These are phyloP conservation scores for Alternaria tenuissima DNA, from an alignment of 2,329 filamentous ascomycete species.

Conservation along the genomic window DNA sequence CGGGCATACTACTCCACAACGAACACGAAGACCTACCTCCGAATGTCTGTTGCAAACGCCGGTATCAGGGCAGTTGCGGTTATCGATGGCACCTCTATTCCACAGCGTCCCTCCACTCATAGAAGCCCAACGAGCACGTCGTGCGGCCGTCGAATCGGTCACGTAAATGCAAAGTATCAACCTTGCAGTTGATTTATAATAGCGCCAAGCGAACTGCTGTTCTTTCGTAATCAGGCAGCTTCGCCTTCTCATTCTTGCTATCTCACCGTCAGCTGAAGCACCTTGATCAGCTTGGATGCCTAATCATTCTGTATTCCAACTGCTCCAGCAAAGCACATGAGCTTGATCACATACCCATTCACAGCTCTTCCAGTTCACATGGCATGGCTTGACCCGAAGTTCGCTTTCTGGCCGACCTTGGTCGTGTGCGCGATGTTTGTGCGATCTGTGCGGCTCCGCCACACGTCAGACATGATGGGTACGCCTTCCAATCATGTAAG, in stretches of 20 bases:
- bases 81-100: background rate
- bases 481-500: background rate
- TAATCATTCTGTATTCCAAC: background rate
- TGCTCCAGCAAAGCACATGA: background rate
- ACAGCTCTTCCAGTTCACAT: background rate
- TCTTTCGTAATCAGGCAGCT: background rate
- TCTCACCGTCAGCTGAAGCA: background rate
- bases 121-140: background rate
- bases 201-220: background rate
- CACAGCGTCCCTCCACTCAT: background rate
- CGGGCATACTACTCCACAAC: background rate
- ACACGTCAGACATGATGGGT: background rate
- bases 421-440: background rate
- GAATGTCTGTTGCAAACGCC: background rate
- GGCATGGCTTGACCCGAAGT: background rate
- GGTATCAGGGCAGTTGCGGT: background rate
- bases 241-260: background rate
- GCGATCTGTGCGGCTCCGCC: background rate
- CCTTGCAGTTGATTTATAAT: background rate
- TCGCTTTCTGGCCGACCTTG: background rate
- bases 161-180: background rate
- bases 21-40: background rate
- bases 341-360: background rate
- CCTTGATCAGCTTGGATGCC: background rate
- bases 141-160: background rate